Evolutionary conservation across 805 yeast genomes (phyloP).

Genomic region (Starmerella powellii): DNA sequence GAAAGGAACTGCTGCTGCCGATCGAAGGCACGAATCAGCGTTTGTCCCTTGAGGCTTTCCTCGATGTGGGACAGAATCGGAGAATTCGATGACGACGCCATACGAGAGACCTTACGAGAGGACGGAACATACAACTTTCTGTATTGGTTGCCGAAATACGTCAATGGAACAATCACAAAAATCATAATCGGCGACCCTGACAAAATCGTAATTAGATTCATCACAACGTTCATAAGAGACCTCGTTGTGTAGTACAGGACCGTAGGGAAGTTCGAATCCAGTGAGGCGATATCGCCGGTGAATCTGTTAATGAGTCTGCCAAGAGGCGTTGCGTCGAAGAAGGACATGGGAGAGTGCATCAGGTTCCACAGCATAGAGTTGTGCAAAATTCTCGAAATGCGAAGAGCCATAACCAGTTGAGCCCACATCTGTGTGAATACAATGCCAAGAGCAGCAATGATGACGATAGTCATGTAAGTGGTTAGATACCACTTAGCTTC

Average conservation of each 20-base stretch:
- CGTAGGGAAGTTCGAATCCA: constrained; percentile 58
- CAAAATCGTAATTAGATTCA: constrained; percentile 47
- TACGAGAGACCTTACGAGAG: constrained; percentile 64
- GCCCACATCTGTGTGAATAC: constrained; percentile 23
- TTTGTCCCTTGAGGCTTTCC: constrained; percentile 65
- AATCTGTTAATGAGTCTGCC: constrained; percentile 69
- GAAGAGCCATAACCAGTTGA: constrained; percentile 16
- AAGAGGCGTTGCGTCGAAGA: constrained; percentile 66
- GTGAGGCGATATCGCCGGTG: constrained; percentile 65
- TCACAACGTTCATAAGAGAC: constrained; percentile 40
- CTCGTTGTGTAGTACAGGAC: constrained; percentile 43
- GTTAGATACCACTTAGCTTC: constrained; percentile 45
- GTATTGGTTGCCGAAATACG: constrained; percentile 47
- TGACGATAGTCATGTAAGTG: constrained; percentile 59
- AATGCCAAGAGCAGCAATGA: constrained; percentile 29
- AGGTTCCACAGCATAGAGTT: constrained; percentile 43
- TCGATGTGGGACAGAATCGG: constrained; percentile 74
- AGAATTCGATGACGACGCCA: constrained; percentile 53
- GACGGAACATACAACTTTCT: constrained; percentile 56
- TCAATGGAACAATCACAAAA: constrained; percentile 44
- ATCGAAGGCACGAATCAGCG: constrained; percentile 61
- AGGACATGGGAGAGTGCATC: constrained; percentile 63
- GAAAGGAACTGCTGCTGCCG: constrained; percentile 50
- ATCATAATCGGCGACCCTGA: constrained; percentile 60
- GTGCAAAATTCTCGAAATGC: constrained; percentile 33